Base-by-base conservation (phyloP, 2,329 filamentous ascomycete genomes). In the Leptographium lundbergii region DNA sequence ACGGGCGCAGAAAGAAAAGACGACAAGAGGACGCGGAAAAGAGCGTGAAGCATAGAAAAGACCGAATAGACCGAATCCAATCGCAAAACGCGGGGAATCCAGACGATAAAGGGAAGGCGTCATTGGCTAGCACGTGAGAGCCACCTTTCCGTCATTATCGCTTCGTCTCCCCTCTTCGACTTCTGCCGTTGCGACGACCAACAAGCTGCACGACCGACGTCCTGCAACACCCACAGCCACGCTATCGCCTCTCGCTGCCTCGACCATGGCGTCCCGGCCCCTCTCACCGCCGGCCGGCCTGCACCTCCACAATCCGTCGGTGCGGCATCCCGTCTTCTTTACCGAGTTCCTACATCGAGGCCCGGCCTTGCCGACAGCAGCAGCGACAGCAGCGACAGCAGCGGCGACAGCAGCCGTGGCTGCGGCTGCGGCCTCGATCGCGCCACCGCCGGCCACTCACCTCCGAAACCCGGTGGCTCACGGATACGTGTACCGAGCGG, bases 281-380 rank as follows among this genome's bases (percentile, higher is more conserved):
- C 13, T 27, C 27, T 34, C 50, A 6, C 27, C 56, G 11, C 24
- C 54, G 1, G 17, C 42, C 6, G 24, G 24, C 22, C 11, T 34
- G 11, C 59, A 48, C 24, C 34, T 25, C 14, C 80, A 78, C 67
- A 78, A 87, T 68, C 74, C 81, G 11, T 81, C 87, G 1, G 76
- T 75, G 47, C 74, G 81, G 29, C 88, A 91, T 64, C 88, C 88
- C 0, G 87, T 89, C 1, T 91, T 91, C 72, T 90, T 91, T 72
- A 87, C 86, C 0, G 75, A 81, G 34, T 77, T 77, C 57, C 72
- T 89, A 56, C 79, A 79, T 60, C 81, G 78, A 65, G 76, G 42
- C 19, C 17, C 42, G 19, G 42, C 39, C 2, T 19, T n/a, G 19
- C 42, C 19, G 19, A 3, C 17, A 19, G 42, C 42, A 45, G 42